Conservation (phyloP, 345 rosid species). For the Arabis hirsuta region DNA sequence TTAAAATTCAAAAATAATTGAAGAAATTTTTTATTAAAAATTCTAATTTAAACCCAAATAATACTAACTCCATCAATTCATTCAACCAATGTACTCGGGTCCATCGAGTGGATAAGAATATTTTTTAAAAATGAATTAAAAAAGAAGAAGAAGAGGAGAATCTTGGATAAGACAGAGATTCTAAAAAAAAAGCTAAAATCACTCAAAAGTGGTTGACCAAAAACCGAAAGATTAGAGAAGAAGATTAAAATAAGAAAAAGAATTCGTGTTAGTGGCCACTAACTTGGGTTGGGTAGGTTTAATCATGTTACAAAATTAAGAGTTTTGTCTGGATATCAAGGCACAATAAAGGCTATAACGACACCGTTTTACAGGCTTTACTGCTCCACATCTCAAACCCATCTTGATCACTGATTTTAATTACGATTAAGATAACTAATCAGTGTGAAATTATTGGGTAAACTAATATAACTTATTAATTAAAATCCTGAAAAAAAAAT, state of each 20-base stretch:
- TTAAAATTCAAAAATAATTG: no score
- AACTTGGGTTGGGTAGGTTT: conserved; percentile 36
- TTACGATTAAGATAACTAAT: conserved; percentile 36
- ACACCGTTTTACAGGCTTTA: conserved; percentile 38
- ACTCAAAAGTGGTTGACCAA: conserved; percentile 38
- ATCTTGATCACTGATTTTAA: conserved; percentile 4
- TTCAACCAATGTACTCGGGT: conserved; percentile 28
- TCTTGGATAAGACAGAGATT: conserved; percentile 44
- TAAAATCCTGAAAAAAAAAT: not conserved
- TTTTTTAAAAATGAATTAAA: not conserved
- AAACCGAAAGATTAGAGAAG: conserved; percentile 31
- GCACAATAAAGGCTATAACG: conserved; percentile 41
- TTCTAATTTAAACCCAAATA: conserved; percentile 3
- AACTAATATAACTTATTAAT: not conserved
- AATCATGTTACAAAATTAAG: conserved; percentile 3
- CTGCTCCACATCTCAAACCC: conserved; percentile 25
- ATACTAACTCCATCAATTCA: conserved; percentile 18
- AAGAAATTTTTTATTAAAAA: no score
- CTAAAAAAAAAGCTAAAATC: conserved; percentile 27
- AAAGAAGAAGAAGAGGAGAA: conserved; percentile 4
- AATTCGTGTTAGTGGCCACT: conserved; percentile 40
- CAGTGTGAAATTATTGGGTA: conserved; percentile 34
- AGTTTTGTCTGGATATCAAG: conserved; percentile 30
- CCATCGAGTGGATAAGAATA: not conserved
- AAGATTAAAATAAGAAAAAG: not conserved